Base-by-base conservation (phyloP, 345 rosid species). In the Excoecaria cochinchinensis region DNA sequence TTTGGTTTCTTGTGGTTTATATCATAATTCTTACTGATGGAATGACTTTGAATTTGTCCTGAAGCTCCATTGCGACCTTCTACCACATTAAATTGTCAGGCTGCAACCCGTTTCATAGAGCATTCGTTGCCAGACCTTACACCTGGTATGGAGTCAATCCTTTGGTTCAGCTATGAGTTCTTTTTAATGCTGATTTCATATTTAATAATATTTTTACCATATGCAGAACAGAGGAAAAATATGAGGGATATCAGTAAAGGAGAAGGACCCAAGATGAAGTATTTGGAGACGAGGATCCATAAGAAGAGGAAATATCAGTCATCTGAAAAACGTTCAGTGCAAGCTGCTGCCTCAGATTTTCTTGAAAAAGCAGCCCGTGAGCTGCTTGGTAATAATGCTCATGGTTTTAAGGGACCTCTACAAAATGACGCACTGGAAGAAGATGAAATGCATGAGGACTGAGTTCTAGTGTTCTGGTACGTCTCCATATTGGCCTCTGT, bases 111-210 rank as follows among this genome's bases (percentile, higher is more conserved):
- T 64, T 87, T 95, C 84, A 93, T 95, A 19, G 89, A 88, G 74
- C 97, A 93, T 85, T 91, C 98, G 44, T 85, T 95, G 79, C 93
- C 97, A 50, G 91, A 89, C 79, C 98, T 95, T 63, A 89, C 94
- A 21, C 79, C 91, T 13, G 89, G 98, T 95, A 85, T 50, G 84
- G 70, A 44, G 22, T 77, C 64, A 15, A 69, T 48, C 64, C n/a
- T n/a, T 75, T 57, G 56, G 44, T 21, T 40, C 50, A 46, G 44
- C 10, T 63, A 10, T 69, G 46, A 57, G 0, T 36, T 46, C 47
- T 38, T 24, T 70, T 50, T 70, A 21, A 1, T 77, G 67, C 31
- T 42, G 0, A 71, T 76, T 62, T 67, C 5, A n/a, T 63, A 73
- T 74, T 67, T 72, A 74, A 68, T 65, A n/a, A 14, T 52, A 52